Evolutionary conservation across 1,284 basidiomycete genomes (phyloP), one percentile per base, ranked within the genome.

Genomic region (Fomes fomentarius): DNA sequence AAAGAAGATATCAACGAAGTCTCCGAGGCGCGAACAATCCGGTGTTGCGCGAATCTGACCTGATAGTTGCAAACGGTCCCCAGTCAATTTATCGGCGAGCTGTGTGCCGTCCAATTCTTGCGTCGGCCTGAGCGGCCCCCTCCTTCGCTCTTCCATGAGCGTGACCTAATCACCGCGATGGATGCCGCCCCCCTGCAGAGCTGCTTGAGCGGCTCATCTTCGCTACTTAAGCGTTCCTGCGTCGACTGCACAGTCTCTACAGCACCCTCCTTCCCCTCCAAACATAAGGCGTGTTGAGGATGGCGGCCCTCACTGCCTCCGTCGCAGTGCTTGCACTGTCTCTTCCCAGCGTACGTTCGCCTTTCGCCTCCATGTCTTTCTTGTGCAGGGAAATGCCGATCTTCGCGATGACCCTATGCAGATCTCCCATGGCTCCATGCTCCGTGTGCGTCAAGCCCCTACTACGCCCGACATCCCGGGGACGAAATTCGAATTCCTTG

Each of bases 401-500:
- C 11, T 17, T 43, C 7, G 19, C 43, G 24, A 37, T 45, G 14
- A 9, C 17, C 41, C 10, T 41, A 26, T 30, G 34, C 50, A 62
- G 56, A 35, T 52, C 38, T 46, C 56, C 37, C 50, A 65, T 56
- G 57, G 50, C 22, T 58, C 54, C n/a, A 35, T 50, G 25, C 49
- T 51, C 7, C 59, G 51, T 22, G 52, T 53, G 39, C 50, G 63
- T 7, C 62, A 65, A 37, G 46, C 47, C 12, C 60, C 52, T 38
- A 42, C 48, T 30, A 50, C 45, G 12, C 60, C 65, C 24, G 50
- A 56, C 7, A 74, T 85, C 40, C 83, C 83, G 5, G 74, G 74
- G 4, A 76, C 60, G 24, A 45, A 70, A 43, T 89, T 84, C 83
- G 75, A 74, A n/a, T 77, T 78, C 31, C 69, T 77, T 59, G 85